Percentiles rank a stretch among this genome's conserved stretches.
Evolutionary conservation across 345 rosid genomes (phyloP).

Genomic region (Melaleuca quinquenervia): DNA sequence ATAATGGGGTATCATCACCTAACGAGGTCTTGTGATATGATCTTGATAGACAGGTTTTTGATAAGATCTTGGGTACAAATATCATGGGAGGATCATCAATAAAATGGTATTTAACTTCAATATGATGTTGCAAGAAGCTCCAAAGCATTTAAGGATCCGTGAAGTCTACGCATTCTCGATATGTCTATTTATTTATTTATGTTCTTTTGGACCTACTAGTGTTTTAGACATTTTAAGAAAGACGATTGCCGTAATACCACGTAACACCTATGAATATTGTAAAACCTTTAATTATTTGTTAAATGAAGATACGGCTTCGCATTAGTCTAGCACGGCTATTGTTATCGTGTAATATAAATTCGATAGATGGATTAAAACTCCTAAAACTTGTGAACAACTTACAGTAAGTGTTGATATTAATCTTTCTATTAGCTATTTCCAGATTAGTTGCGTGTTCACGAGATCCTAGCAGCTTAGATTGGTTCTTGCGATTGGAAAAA

Average conservation of each 20-base stretch:
- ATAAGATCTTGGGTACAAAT: neutral
- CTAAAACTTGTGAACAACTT: neutral
- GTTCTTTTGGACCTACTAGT: neutral
- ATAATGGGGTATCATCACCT: neutral
- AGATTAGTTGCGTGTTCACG: neutral
- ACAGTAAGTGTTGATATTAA: neutral
- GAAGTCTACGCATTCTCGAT: neutral
- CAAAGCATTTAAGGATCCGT: neutral
- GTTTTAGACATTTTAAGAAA: neutral
- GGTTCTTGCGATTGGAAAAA: neutral
- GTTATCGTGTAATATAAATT: neutral
- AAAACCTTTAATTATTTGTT: neutral
- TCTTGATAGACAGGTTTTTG: neutral
- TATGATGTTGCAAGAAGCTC: neutral
- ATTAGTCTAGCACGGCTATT: neutral
- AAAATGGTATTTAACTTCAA: neutral
- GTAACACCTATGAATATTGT: neutral
- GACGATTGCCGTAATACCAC: neutral
- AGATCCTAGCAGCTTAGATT: neutral
- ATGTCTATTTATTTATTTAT: too few species aligned
- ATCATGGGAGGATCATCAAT: neutral
- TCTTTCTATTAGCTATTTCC: neutral
- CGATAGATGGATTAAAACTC: neutral
- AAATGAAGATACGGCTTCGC: neutral
- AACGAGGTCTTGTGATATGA: neutral